A percentile compares a stretch with the other conserved stretches of the same genome.
phyloP scores from a whole-genome alignment of 139 green algal genomes.

The Protoeuglena noctilucae region DNA sequence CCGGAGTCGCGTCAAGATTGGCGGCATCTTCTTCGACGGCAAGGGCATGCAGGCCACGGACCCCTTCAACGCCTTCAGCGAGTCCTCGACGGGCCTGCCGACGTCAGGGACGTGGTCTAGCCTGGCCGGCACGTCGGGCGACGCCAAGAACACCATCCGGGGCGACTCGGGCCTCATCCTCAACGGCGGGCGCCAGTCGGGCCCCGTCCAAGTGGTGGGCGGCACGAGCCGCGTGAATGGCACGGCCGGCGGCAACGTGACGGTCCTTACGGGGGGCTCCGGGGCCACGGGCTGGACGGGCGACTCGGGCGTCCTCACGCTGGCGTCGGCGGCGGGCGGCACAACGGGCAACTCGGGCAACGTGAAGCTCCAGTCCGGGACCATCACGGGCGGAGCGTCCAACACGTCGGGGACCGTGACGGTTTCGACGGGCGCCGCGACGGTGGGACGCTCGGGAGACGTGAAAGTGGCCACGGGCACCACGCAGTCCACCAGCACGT shows the following conservation, averaged over 20 bases:
- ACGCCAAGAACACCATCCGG: constrained; percentile 11
- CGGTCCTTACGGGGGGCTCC: constrained; percentile 2
- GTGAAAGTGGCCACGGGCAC: constrained; percentile 4
- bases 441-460: constrained; percentile 1
- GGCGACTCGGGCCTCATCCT: constrained; percentile 7
- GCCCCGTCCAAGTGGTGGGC: constrained; percentile 2
- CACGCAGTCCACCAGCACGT: background rate
- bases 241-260: constrained; percentile 1
- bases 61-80: constrained; percentile 6
- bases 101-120: no score
- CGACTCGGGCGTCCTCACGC: constrained; percentile 1
- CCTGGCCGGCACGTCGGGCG: constrained; percentile 1
- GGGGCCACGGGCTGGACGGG: constrained; percentile 8
- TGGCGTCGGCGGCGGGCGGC: constrained; percentile 1
- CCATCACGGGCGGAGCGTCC: background rate
- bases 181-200: constrained; percentile 4
- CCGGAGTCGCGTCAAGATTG: constrained; percentile 8
- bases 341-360: constrained; percentile 3
- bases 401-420: background rate
- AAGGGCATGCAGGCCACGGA: constrained; percentile 7
- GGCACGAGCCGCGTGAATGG: background rate
- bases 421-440: constrained; percentile 4
- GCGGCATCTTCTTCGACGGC: constrained; percentile 18
- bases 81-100: constrained; percentile 1
- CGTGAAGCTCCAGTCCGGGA: background rate